Conservation (phyloP, 2,329 filamentous ascomycete species). For the Arthrinium phaeospermum region DNA sequence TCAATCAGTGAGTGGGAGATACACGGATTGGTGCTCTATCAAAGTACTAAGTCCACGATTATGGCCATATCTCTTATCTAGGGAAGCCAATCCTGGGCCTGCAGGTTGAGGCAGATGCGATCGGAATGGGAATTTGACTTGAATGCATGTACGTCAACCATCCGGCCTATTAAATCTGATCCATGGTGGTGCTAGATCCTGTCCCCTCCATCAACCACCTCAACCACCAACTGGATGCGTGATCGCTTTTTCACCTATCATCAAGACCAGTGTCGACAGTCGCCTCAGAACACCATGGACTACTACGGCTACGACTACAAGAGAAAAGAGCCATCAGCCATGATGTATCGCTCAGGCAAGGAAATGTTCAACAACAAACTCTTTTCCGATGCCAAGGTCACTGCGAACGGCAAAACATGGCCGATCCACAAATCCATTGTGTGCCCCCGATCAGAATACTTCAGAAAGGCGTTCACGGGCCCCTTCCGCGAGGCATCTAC, state of each 20-base stretch:
- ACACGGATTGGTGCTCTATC: no score
- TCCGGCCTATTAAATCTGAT: no score
- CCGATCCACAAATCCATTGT: constrained; percentile 24
- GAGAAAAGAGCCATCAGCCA: not conserved
- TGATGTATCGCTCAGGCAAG: not conserved
- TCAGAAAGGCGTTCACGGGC: constrained; percentile 20
- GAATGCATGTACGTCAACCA: no score
- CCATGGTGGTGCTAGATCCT: not conserved
- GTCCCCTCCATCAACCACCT: not conserved
- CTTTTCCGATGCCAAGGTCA: constrained; percentile 25
- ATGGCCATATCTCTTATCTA: no score
- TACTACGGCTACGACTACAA: not conserved
- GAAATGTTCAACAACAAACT: not conserved
- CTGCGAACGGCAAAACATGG: constrained; percentile 24
- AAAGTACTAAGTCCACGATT: no score
- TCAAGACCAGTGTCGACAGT: not conserved
- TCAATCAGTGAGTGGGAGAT: no score
- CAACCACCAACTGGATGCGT: not conserved
- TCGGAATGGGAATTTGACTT: no score
- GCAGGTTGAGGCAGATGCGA: no score
- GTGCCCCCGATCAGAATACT: constrained; percentile 22
- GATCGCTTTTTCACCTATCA: not conserved
- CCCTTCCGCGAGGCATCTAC: constrained; percentile 5
- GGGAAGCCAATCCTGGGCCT: no score
- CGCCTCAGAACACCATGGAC: not conserved